Evolutionary conservation across 176 grass and related monocot species (phyloP).

Genomic region (Urochloa ruziziensis): DNA sequence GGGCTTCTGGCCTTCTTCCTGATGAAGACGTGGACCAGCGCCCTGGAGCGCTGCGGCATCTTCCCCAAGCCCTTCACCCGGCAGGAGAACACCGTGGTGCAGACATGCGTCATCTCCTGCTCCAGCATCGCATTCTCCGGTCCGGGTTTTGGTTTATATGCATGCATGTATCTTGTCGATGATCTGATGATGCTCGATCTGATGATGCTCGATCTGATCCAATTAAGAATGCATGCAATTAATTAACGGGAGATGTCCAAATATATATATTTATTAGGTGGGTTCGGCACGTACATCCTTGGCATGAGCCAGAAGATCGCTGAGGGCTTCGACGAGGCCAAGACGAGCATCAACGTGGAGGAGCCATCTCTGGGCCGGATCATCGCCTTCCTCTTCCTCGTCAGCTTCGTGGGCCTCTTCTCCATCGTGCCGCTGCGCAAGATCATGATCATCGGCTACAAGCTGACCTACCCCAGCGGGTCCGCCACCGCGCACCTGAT

Average conservation of each 20-base stretch:
- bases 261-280: not conserved
- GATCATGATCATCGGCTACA: constrained; percentile 65
- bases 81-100: constrained; percentile 87
- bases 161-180: too few relatives aligned
- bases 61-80: constrained; percentile 68
- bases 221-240: too few relatives aligned
- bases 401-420: constrained; percentile 55
- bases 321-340: constrained; percentile 38
- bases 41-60: constrained; percentile 49
- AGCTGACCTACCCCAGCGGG: constrained; percentile 51
- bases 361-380: constrained; percentile 47
- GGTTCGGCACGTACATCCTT: constrained; percentile 61
- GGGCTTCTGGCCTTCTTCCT: constrained; percentile 77
- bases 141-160: too few relatives aligned
- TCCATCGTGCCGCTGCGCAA: constrained; percentile 41
- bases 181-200: too few relatives aligned
- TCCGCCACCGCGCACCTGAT: constrained; percentile 64
- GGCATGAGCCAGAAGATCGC: constrained; percentile 64
- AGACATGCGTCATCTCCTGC: constrained; percentile 84
- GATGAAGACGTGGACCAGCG: constrained; percentile 64
- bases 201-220: too few relatives aligned
- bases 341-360: constrained; percentile 50
- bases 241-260: too few relatives aligned
- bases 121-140: constrained; percentile 60
- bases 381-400: constrained; percentile 59